Conservation (phyloP, 805 yeast species). For the Wickerhamiella parazyma region DNA sequence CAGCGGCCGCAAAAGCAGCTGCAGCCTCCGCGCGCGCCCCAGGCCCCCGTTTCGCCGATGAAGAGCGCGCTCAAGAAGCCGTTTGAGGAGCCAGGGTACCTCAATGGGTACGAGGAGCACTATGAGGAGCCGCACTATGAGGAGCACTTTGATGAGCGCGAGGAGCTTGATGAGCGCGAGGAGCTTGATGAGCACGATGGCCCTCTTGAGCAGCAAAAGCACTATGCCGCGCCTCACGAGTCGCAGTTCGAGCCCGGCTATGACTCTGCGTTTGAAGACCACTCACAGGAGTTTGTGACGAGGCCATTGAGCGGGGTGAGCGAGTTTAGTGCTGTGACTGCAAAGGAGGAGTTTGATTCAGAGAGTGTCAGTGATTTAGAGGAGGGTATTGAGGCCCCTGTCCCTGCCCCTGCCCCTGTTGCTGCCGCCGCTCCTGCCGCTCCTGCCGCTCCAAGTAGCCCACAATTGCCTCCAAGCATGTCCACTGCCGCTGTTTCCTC, state of each 20-base stretch:
- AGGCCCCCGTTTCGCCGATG: neutral
- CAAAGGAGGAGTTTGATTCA: neutral
- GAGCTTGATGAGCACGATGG: neutral
- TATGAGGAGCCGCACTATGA: neutral
- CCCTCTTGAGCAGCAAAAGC: neutral
- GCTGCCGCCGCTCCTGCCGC: neutral
- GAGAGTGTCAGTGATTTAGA: neutral
- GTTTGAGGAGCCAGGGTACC: neutral
- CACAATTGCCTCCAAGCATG: neutral
- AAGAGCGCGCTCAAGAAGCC: conserved; percentile 9
- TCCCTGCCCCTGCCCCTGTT: neutral
- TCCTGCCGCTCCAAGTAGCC: neutral
- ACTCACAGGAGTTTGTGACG: neutral
- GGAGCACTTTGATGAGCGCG: neutral
- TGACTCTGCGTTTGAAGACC: neutral
- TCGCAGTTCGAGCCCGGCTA: neutral
- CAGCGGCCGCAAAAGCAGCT: neutral
- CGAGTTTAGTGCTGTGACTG: conserved; percentile 7
- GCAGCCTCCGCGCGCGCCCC: neutral
- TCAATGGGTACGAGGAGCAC: neutral
- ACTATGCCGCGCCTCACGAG: neutral
- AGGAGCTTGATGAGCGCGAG: neutral
- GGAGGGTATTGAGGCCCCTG: neutral
- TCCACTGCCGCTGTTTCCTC: conserved; percentile 1
- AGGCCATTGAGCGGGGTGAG: conserved; percentile 4